phyloP scores from a whole-genome alignment of 2,329 filamentous ascomycete genomes.

The Fusarium domesticum region DNA sequence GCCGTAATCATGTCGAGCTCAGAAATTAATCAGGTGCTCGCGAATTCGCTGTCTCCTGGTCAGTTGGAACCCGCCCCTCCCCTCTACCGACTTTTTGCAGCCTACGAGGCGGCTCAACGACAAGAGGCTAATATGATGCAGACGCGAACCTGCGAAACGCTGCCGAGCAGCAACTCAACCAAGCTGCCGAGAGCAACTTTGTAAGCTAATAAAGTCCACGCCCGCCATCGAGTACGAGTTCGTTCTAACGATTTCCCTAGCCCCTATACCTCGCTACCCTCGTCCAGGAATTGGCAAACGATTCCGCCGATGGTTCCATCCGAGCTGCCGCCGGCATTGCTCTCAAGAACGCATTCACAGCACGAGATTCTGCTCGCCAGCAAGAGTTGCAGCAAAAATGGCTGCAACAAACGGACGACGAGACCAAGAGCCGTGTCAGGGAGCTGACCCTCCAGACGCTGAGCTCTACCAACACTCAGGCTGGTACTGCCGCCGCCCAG shows the following conservation, averaged over 20 bases:
- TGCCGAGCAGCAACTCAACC: constrained; percentile 89
- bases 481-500: constrained; percentile 86
- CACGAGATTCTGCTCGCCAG: constrained; percentile 83
- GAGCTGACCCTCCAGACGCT: constrained; percentile 86
- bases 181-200: constrained; percentile 93
- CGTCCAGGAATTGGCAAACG: constrained; percentile 91
- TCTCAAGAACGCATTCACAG: constrained; percentile 96
- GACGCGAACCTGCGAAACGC: constrained; percentile 86
- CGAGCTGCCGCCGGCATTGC: constrained; percentile 93
- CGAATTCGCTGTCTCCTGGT: constrained; percentile 95
- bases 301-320: constrained; percentile 76
- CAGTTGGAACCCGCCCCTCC: constrained; percentile 41
- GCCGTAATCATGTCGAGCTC: constrained; percentile 63
- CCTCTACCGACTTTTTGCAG: constrained; percentile 9
- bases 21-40: constrained; percentile 97
- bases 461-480: constrained; percentile 72
- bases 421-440: constrained; percentile 86
- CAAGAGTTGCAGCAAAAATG: constrained; percentile 92
- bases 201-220: constrained; percentile 54
- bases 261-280: constrained; percentile 89
- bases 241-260: constrained; percentile 46
- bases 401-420: constrained; percentile 75
- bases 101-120: constrained; percentile 10
- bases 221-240: constrained; percentile 13
- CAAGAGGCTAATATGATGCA: constrained; percentile 43